phyloP scores from a whole-genome alignment of 1,284 basidiomycete genomes.

The Amylostereum areolatum region DNA sequence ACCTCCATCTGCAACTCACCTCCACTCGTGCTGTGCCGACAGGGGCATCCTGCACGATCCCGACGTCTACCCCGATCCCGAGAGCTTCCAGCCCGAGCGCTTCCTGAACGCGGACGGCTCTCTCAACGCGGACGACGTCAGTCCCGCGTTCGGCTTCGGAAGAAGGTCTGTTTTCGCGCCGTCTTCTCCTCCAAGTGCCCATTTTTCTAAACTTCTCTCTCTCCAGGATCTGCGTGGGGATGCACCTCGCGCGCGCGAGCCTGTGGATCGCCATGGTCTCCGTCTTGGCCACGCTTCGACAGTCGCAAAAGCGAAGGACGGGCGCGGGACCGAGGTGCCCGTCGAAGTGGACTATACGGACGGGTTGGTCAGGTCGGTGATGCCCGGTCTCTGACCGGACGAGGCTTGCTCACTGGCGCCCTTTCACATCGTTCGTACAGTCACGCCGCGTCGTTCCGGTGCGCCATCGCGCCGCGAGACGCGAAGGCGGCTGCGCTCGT shows the following conservation, averaged over 20 bases:
- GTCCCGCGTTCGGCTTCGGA: constrained; percentile 2
- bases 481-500: no score
- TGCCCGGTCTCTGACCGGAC: no score
- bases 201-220: no score
- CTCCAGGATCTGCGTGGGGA: neutral
- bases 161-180: no score
- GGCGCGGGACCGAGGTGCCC: neutral
- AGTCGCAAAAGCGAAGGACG: neutral
- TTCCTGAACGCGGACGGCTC: constrained; percentile 4
- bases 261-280: neutral
- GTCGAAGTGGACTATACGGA: neutral
- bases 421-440: no score
- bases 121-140: constrained; percentile 5
- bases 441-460: constrained; percentile 22
- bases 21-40: neutral
- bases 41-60: constrained; percentile 13
- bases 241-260: neutral
- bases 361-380: neutral
- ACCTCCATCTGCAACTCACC: no score
- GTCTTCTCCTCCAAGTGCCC: no score
- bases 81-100: constrained; percentile 7
- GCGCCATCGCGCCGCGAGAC: constrained; percentile 19
- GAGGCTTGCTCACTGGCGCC: no score
- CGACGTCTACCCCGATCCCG: constrained; percentile 4
- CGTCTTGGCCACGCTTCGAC: neutral